Evolutionary conservation across 768 basidiomycete genomes (phyloP), one percentile per base, ranked within the genome.

Genomic region (Panaeolus papilionaceus): DNA sequence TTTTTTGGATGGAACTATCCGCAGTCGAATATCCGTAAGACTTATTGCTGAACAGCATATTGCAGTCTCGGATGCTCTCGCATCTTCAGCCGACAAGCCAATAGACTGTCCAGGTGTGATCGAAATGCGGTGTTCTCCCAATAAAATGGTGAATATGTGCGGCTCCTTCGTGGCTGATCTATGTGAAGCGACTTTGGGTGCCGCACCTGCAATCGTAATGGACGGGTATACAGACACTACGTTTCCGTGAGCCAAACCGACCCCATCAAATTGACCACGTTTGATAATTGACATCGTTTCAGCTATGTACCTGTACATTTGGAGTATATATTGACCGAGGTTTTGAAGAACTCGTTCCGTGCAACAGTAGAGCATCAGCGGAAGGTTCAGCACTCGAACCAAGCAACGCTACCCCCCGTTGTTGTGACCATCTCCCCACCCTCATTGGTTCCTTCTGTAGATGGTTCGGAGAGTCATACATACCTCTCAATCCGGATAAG

Each of bases 21-120:
- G 90, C 33, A 95, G 89, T 73, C 91, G 95, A 65, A 94, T 96
- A 66, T 93, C 93, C 44, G 88, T 96, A 37, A 89, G 95, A 39
- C 81, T 96, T 66, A 92, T 96, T 68, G 95, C 94, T 44, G 95
- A 96, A 76, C 95, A 96, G 73, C 95, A 96, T 75, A 92, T 96
- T 42, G 89, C 93, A 9, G 83, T 96, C 49, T 92, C 94, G 1
- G 88, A 87, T 66, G 89, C 89, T 1, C 75, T 94, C 67, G 79
- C 84, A 58, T 78, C 81, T 40, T 80, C 82, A 33, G 71, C 75
- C 28, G 69, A 58, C 54, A 58, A 73, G 16, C 71, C 76, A 39
- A 74, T 79, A 18, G 81, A 82, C 28, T 82, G 88, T 71, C 82
- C 89, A 26, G 95, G 95, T 28, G 84, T 96, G 10, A 89, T 96